Percentiles rank a stretch among this genome's conserved stretches.
Evolutionary conservation across 2,329 filamentous ascomycete genomes (phyloP).

Genomic region (Aspergillus pseudonomiae): DNA sequence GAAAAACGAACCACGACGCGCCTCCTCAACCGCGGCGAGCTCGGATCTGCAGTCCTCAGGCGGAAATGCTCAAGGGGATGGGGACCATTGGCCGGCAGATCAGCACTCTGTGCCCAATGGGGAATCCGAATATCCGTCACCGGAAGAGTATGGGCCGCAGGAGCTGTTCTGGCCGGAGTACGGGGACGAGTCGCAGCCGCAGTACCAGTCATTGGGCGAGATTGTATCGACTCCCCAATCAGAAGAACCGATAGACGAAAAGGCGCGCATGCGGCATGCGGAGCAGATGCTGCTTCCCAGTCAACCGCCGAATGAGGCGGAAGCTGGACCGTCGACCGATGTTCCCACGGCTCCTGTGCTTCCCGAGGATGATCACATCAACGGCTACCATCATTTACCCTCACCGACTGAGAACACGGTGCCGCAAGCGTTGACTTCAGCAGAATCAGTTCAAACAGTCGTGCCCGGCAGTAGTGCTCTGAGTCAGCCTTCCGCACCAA

Average conservation of each 20-base stretch:
- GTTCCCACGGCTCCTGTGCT: slow-evolving; percentile 49
- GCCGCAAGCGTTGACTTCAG: slow-evolving; percentile 30
- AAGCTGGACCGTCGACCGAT: slow-evolving; percentile 50
- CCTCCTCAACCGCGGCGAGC: slow-evolving; percentile 32
- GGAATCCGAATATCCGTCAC: slow-evolving; percentile 24
- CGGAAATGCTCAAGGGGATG: slow-evolving; percentile 21
- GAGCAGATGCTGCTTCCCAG: slow-evolving; percentile 82
- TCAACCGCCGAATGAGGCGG: slow-evolving; percentile 62
- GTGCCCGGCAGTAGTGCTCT: slow-evolving; percentile 40
- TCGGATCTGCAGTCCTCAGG: slow-evolving; percentile 29
- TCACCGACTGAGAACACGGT: slow-evolving; percentile 24
- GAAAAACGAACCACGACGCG: slow-evolving; percentile 47
- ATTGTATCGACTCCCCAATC: slow-evolving; percentile 50
- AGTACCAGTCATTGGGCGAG: slow-evolving; percentile 26
- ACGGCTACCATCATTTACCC: slow-evolving; percentile 44
- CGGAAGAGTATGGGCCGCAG: slow-evolving; percentile 30
- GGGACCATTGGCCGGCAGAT: slow-evolving; percentile 33
- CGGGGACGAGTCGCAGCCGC: slow-evolving; percentile 24
- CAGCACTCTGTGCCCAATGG: slow-evolving; percentile 22
- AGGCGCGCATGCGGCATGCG: slow-evolving; percentile 75
- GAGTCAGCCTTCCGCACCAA: slow-evolving; percentile 30
- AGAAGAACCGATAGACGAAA: slow-evolving; percentile 73
- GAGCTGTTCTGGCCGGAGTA: slow-evolving; percentile 34
- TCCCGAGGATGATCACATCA: slow-evolving; percentile 56
- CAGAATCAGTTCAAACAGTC: slow-evolving; percentile 35